Evolutionary conservation across 2,329 filamentous ascomycete genomes (phyloP).

Genomic region (Aspergillus sp.): DNA sequence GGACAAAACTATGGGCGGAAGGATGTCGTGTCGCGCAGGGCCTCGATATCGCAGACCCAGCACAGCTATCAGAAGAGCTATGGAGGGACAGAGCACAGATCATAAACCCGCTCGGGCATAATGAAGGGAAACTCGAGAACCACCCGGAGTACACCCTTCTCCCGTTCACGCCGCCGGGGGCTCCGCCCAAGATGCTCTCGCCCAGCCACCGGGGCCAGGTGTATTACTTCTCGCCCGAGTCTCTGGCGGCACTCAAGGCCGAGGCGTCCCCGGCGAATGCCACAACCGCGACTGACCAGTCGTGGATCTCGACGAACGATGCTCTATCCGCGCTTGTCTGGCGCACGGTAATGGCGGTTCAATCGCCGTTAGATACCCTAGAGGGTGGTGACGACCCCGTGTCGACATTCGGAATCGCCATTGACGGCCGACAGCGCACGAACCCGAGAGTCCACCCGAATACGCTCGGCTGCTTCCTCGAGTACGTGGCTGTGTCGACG

Average conservation of each 20-base stretch:
- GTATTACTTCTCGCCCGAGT: slow-evolving; percentile 33
- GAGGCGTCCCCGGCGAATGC: slow-evolving; percentile 32
- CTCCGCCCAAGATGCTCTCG: slow-evolving; percentile 35
- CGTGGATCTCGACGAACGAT: slow-evolving; percentile 37
- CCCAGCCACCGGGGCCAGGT: slow-evolving; percentile 32
- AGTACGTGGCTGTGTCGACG: slow-evolving; percentile 31
- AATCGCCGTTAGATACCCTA: slow-evolving; percentile 32
- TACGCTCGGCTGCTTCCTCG: slow-evolving; percentile 43
- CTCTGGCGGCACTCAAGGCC: slow-evolving; percentile 29
- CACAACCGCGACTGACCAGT: slow-evolving; percentile 22
- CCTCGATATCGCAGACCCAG: slow-evolving; percentile 19
- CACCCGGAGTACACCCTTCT: slow-evolving; percentile 35
- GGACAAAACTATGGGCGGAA: slow-evolving; percentile 38
- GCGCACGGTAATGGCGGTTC: slow-evolving; percentile 27
- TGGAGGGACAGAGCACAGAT: slow-evolving; percentile 31
- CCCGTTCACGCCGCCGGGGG: slow-evolving; percentile 28
- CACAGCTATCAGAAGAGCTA: slow-evolving; percentile 27
- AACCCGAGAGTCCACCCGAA: slow-evolving; percentile 35
- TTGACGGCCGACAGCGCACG: slow-evolving; percentile 39
- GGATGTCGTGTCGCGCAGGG: slow-evolving; percentile 35
- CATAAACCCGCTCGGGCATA: slow-evolving; percentile 30
- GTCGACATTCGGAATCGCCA: slow-evolving; percentile 40
- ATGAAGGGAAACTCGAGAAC: slow-evolving; percentile 24
- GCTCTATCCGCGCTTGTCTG: slow-evolving; percentile 40
- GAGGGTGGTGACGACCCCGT: slow-evolving; percentile 32